Percentiles rank a stretch among this genome's conserved stretches.
These are phyloP conservation scores for Eremochloa ophiuroides DNA, from an alignment of 176 grass and related monocot species.

Conservation along the genomic window DNA sequence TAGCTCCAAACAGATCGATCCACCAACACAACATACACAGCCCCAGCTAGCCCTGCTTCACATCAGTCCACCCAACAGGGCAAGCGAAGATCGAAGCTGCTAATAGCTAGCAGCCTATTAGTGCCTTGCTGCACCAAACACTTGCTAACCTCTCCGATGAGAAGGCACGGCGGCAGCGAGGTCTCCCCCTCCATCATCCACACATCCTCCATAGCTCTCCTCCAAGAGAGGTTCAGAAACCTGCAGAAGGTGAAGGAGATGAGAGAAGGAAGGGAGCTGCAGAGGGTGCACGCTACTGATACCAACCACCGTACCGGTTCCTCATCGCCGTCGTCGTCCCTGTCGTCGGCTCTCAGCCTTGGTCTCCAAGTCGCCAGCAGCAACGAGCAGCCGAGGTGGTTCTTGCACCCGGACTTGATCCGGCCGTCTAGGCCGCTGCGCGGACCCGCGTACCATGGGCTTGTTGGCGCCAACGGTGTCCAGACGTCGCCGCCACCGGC, in stretches of 20 bases:
- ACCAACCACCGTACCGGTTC: slow-evolving; percentile 1
- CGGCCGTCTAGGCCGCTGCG: slow-evolving; percentile 44
- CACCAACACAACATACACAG: not conserved
- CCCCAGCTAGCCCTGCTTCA: not conserved
- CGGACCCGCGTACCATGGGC: not conserved
- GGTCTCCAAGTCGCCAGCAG: not conserved
- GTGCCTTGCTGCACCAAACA: slow-evolving; percentile 27
- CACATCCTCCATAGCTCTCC: slow-evolving; percentile 89
- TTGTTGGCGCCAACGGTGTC: not conserved
- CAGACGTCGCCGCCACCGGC: slow-evolving; percentile 1
- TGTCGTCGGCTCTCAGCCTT: slow-evolving; percentile 8
- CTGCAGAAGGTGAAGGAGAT: slow-evolving; percentile 89
- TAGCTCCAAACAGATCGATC: slow-evolving; percentile 17
- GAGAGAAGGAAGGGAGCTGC: slow-evolving; percentile 69
- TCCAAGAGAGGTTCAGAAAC: slow-evolving; percentile 95
- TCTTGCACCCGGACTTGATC: slow-evolving; percentile 83
- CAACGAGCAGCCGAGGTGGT: slow-evolving; percentile 56
- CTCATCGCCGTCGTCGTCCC: not conserved
- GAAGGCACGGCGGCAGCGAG: slow-evolving; percentile 57
- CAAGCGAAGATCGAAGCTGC: slow-evolving; percentile 4
- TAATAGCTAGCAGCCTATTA: not conserved
- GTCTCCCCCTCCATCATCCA: slow-evolving; percentile 44
- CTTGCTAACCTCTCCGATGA: slow-evolving; percentile 39
- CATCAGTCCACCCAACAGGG: slow-evolving; percentile 24
- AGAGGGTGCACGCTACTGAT: slow-evolving; percentile 35